Percentiles rank a stretch among this genome's conserved stretches.
phyloP scores from a whole-genome alignment of 2,329 filamentous ascomycete genomes.

The Emergomyces africanus region DNA sequence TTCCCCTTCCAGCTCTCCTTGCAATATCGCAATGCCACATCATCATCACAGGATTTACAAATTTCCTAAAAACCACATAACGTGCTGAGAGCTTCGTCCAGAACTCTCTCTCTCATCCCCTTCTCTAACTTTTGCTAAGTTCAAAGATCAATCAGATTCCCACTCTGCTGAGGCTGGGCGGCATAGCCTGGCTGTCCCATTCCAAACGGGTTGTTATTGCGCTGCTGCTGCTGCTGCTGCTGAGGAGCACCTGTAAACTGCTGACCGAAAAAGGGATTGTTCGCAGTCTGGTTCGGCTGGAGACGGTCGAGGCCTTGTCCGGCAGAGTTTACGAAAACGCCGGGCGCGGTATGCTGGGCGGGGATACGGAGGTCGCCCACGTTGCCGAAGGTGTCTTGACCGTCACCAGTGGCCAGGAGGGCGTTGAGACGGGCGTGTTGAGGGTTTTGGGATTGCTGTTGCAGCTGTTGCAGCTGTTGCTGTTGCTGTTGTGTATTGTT shows the following conservation, averaged over 20 bases:
- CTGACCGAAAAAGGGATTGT: constrained; percentile 77
- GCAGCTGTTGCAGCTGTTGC: constrained; percentile 36
- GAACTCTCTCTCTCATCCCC: not conserved
- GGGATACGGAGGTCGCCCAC: constrained; percentile 93
- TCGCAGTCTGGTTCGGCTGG: constrained; percentile 56
- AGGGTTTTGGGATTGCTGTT: constrained; percentile 35
- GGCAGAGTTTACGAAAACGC: constrained; percentile 92
- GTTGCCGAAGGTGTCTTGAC: constrained; percentile 95
- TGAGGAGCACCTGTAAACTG: constrained; percentile 61
- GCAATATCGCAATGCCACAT: not conserved
- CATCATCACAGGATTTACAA: not conserved
- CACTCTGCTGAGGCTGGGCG: constrained; percentile 34
- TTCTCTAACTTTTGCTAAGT: not conserved
- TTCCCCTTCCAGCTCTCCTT: too few relatives aligned
- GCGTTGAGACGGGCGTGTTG: constrained; percentile 67
- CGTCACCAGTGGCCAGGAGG: constrained; percentile 74
- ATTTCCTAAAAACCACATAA: not conserved
- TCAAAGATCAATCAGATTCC: constrained; percentile 51
- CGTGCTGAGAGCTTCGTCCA: too few relatives aligned
- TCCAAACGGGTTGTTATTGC: constrained; percentile 44
- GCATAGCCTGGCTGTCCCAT: constrained; percentile 29
- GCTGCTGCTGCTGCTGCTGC: constrained; percentile 24
- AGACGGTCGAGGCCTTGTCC: constrained; percentile 65
- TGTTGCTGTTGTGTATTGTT: constrained; percentile 38
- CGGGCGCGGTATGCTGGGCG: constrained; percentile 89